phyloP scores from a whole-genome alignment of 2,329 filamentous ascomycete species.

The Aspergillus unguis region DNA sequence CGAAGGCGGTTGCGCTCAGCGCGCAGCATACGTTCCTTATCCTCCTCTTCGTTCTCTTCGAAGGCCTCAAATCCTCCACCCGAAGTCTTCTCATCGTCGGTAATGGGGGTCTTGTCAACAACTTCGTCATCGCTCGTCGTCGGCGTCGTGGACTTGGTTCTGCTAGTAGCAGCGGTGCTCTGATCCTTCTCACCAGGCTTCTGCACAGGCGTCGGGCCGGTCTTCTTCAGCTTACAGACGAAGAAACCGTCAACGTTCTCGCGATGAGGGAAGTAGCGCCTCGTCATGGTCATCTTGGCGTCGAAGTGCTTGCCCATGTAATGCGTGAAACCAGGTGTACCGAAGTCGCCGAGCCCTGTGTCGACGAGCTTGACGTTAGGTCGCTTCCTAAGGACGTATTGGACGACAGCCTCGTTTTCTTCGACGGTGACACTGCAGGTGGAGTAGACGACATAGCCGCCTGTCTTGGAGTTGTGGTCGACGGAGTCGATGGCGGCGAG shows the following conservation, averaged over 20 bases:
- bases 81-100: slow-evolving; percentile 34
- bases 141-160: slow-evolving; percentile 21
- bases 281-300: slow-evolving; percentile 73
- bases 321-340: slow-evolving; percentile 85
- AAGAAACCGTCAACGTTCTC: slow-evolving; percentile 99
- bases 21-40: slow-evolving; percentile 67
- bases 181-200: slow-evolving; percentile 17
- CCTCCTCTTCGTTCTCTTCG: slow-evolving; percentile 66
- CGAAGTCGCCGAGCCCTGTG: slow-evolving; percentile 77
- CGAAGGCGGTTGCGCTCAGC: slow-evolving; percentile 72
- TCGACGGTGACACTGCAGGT: slow-evolving; percentile 94
- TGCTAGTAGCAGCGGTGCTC: slow-evolving; percentile 24
- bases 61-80: slow-evolving; percentile 66
- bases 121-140: slow-evolving; percentile 40
- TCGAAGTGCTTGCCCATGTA: slow-evolving; percentile 93
- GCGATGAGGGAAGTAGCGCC: slow-evolving; percentile 83
- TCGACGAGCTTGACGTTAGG: slow-evolving; percentile 93
- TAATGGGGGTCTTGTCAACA: slow-evolving; percentile 68
- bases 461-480: slow-evolving; percentile 85
- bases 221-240: slow-evolving; percentile 96
- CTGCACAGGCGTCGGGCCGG: slow-evolving; percentile 63
- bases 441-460: slow-evolving; percentile 93
- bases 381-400: slow-evolving; percentile 85
- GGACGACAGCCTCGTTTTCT: slow-evolving; percentile 89
- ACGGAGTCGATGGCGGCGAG: slow-evolving; percentile 92